Evolutionary conservation across 345 rosid species (phyloP).

Genomic region (Salix viminalis): DNA sequence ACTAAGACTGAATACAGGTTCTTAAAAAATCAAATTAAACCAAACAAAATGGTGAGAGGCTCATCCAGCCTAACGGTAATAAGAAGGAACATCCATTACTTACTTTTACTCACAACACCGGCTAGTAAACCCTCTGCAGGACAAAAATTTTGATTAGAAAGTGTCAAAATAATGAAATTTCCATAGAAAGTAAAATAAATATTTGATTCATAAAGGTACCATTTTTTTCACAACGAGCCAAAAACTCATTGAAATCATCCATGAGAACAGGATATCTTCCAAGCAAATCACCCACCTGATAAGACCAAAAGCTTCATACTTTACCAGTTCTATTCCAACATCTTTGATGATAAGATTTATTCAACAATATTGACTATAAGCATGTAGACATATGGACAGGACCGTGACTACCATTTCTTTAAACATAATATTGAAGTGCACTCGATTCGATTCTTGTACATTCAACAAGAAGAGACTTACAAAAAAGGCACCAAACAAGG

Average conservation of each 20-base stretch:
- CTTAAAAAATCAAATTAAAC: neutral
- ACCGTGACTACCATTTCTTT: neutral
- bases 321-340: slow-evolving; percentile 7
- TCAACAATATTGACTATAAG: neutral
- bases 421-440: neutral
- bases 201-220: slow-evolving; percentile 41
- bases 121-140: slow-evolving; percentile 83
- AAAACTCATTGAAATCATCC: slow-evolving; percentile 77
- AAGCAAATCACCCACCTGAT: slow-evolving; percentile 67
- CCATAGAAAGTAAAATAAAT: slow-evolving; percentile 13
- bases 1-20: neutral
- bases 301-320: slow-evolving; percentile 20
- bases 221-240: slow-evolving; percentile 77
- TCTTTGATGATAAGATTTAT: neutral
- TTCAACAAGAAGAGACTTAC: neutral
- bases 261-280: slow-evolving; percentile 80
- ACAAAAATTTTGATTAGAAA: slow-evolving; percentile 21
- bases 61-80: slow-evolving; percentile 11
- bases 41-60: neutral
- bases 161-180: slow-evolving; percentile 9
- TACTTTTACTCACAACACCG: slow-evolving; percentile 79
- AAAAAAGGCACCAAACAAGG: neutral
- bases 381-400: neutral
- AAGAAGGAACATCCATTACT: slow-evolving; percentile 28
- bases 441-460: slow-evolving; percentile 3